These are phyloP conservation scores for Penicillium sp. DNA, from an alignment of 2,329 filamentous ascomycete species.

Conservation along the genomic window DNA sequence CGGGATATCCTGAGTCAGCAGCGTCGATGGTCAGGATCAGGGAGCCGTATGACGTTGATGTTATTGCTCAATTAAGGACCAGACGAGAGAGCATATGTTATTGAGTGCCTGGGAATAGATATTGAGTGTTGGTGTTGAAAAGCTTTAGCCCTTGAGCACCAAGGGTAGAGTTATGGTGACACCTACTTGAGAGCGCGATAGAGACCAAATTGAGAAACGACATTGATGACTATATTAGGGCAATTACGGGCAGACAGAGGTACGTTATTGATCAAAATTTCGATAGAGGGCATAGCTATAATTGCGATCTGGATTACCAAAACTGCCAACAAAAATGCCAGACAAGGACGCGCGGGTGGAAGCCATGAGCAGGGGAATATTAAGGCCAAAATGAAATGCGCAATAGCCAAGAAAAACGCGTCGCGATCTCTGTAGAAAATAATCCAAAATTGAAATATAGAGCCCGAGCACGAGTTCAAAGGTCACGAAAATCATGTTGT, in stretches of 20 bases:
- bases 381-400: background rate
- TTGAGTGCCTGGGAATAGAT: background rate
- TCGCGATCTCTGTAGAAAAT: background rate
- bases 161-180: too few relatives aligned
- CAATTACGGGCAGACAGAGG: background rate
- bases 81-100: conserved; percentile 1
- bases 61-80: conserved; percentile 7
- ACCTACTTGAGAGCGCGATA: too few relatives aligned
- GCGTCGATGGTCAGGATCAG: conserved; percentile 6
- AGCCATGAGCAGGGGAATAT: background rate
- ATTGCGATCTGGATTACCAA: background rate
- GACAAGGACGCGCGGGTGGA: background rate
- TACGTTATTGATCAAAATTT: background rate
- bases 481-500: background rate
- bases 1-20: background rate
- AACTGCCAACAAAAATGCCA: background rate
- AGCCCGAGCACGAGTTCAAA: background rate
- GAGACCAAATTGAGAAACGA: background rate
- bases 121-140: too few relatives aligned
- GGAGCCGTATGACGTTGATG: conserved; percentile 13
- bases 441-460: background rate
- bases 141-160: too few relatives aligned
- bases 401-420: background rate
- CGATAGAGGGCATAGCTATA: background rate
- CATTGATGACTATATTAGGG: background rate